A percentile compares a stretch with the other conserved stretches of the same genome.
These are phyloP conservation scores for Micromonas commoda DNA, from an alignment of 139 green algal genomes.

Conservation along the genomic window DNA sequence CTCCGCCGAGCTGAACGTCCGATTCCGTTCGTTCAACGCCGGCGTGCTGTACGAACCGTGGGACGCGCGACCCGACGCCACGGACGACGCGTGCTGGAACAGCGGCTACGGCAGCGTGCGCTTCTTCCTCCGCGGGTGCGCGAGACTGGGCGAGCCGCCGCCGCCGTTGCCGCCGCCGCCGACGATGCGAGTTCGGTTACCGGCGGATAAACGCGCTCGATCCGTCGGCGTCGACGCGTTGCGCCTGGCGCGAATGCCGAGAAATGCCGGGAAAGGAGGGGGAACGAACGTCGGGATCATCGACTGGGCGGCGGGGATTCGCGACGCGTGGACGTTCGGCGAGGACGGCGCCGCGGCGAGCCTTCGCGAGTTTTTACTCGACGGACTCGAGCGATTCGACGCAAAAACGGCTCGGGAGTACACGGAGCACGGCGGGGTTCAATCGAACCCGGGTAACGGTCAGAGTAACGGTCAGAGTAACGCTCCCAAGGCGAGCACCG, in stretches of 20 bases:
- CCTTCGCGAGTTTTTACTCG: background rate
- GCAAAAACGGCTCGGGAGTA: background rate
- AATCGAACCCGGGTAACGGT: background rate
- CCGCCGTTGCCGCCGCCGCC: background rate
- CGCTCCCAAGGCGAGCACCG: background rate
- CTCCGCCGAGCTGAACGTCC: background rate
- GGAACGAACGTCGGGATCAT: background rate
- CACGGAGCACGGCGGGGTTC: background rate
- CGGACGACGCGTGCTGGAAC: slow-evolving; percentile 13
- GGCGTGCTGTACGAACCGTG: slow-evolving; percentile 5
- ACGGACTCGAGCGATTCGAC: background rate
- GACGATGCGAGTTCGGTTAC: background rate
- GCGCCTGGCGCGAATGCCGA: background rate
- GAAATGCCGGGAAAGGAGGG: background rate
- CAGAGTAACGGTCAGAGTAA: background rate
- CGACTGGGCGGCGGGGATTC: slow-evolving; percentile 10
- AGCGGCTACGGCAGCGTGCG: slow-evolving; percentile 1
- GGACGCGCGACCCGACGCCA: background rate
- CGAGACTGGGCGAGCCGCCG: background rate
- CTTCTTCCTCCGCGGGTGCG: background rate
- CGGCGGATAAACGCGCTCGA: background rate
- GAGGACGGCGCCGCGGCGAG: background rate
- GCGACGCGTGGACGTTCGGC: slow-evolving; percentile 1
- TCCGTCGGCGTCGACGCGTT: background rate
- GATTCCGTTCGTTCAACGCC: slow-evolving; percentile 5